Evolutionary conservation across 495 filamentous ascomycete genomes (phyloP), one percentile per base, ranked within the genome.

Genomic region (Saxispiralis lemnorum): DNA sequence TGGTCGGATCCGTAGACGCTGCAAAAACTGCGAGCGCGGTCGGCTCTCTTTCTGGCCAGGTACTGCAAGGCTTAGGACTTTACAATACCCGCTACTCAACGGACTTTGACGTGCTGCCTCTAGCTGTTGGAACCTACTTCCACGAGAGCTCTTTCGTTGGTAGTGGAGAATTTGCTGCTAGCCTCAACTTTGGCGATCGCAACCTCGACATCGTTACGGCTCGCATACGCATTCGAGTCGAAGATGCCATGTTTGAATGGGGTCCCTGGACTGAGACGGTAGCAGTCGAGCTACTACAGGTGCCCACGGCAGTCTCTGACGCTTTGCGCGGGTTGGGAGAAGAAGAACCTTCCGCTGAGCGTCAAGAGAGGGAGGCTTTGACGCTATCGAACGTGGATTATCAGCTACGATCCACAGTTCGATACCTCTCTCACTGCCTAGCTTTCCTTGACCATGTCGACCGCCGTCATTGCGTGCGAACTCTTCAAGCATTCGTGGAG

Each of bases 121-220:
- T 93, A 18, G 66, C 64, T 35, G 43, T 59, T 10, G 82, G 79
- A 0, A 78, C 76, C 1, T 89, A 69, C 58, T 89, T 92, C 51
- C 82, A 87, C 51, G 65, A 78, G 51, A 69, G 60, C 38, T 86
- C 84, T 10, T 69, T 92, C 39, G 66, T 93, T 39, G 85, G 86
- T 13, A 77, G 74, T 51, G 82, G 80, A 0, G 68, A 71, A 17
- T 67, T 93, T 39, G 54, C 32, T 6, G 44, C 39, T 17, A 40
- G 42, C 19, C 39, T 65, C 1, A 44, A 34, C 16, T 32, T 48
- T 9, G 18, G 6, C 54, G 31, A 68, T 63, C 39, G 75, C 67
- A 10, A 57, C 74, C 9, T 60, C 65, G 53, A 50, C 43, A 28
- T 57, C 40, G 16, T 46, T 47, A 35, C 51, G 41, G 21, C 56